Evolutionary conservation across 768 basidiomycete species (phyloP).

Genomic region (Serendipita vermifera): DNA sequence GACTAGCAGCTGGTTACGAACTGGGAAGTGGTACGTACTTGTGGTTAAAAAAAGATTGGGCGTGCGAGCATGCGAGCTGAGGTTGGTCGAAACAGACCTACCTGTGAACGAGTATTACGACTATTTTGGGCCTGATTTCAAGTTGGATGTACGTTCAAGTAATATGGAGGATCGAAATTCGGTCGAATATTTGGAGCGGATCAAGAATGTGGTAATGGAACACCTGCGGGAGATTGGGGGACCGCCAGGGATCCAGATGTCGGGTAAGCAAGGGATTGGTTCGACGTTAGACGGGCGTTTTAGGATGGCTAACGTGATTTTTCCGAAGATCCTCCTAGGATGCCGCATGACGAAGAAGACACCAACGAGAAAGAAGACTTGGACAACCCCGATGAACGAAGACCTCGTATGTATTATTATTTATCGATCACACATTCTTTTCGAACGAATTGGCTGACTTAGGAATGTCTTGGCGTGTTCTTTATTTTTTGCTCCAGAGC

Average conservation of each 20-base stretch:
- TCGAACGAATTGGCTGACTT: neutral
- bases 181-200: conserved; percentile 80
- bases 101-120: conserved; percentile 99
- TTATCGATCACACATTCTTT: neutral
- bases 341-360: conserved; percentile 80
- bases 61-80: neutral
- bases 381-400: conserved; percentile 60
- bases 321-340: conserved; percentile 59
- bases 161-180: conserved; percentile 96
- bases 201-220: conserved; percentile 84
- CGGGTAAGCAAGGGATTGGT: conserved; percentile 56
- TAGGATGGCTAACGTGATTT: neutral
- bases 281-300: too few relatives aligned
- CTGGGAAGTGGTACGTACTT: conserved; percentile 56
- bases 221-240: conserved; percentile 75
- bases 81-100: conserved; percentile 63
- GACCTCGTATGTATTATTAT: conserved; percentile 35
- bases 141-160: conserved; percentile 85
- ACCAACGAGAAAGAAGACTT: conserved; percentile 72
- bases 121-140: conserved; percentile 96
- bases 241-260: conserved; percentile 87
- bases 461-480: neutral
- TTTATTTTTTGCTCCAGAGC: conserved; percentile 25
- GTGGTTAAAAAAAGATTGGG: neutral
- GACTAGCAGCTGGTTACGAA: conserved; percentile 93